These are phyloP conservation scores for Metarhizium anisopliae DNA, from an alignment of 2,329 filamentous ascomycete genomes.

Conservation along the genomic window DNA sequence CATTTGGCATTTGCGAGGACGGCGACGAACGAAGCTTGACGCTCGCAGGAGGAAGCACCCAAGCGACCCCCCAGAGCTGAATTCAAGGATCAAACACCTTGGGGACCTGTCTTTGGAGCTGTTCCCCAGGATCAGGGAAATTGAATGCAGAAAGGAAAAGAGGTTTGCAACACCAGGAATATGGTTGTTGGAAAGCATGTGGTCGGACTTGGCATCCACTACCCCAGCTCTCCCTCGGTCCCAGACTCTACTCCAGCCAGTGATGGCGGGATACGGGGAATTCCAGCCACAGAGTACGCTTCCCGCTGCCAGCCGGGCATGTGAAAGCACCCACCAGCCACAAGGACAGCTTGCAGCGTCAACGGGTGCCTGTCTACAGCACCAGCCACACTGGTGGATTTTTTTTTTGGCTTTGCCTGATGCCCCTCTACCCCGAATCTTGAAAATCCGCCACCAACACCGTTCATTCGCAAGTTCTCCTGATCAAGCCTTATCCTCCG, in stretches of 20 bases:
- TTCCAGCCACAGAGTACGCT: neutral
- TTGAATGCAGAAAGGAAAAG: neutral
- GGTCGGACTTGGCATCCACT: neutral
- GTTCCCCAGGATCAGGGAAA: neutral
- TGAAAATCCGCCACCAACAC: neutral
- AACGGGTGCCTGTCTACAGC: neutral
- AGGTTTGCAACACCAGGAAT: neutral
- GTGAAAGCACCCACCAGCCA: conserved; percentile 3
- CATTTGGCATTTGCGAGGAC: neutral
- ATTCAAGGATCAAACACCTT: neutral
- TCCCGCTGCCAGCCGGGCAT: conserved; percentile 1
- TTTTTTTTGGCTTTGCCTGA: conserved; percentile 3
- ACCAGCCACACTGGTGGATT: conserved; percentile 9
- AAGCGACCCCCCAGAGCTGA: neutral
- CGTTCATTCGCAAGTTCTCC: conserved; percentile 1
- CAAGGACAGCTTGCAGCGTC: neutral
- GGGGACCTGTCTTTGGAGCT: neutral
- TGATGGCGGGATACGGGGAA: neutral
- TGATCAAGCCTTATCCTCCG: neutral
- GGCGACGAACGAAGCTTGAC: neutral
- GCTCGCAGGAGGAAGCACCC: neutral
- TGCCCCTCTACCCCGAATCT: neutral
- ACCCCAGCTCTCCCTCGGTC: conserved; percentile 1
- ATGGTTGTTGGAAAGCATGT: neutral
- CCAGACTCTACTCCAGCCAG: neutral